Evolutionary conservation across 352 stramenopile genomes (phyloP), one percentile per base, ranked within the genome.

Genomic region (Blastocystis sp.): DNA sequence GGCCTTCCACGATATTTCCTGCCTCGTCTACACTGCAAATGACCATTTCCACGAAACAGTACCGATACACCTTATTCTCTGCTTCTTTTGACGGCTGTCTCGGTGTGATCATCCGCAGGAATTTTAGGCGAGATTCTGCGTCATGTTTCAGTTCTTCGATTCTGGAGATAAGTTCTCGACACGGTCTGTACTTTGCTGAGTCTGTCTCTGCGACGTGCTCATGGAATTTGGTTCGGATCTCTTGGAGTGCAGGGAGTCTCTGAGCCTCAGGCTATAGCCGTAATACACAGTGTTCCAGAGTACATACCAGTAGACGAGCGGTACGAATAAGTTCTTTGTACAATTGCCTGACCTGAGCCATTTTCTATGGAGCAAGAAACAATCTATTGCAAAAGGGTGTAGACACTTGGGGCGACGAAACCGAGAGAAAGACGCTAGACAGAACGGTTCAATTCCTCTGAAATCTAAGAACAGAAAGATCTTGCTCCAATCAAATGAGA

Each of bases 1-100:
- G 78, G 39, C 78, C 78, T 24, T 89, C 78, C n/a, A 89, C 78
- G 11, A 89, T 24, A 39, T 89, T 62, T 64, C 78, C 78, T 34
- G 75, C 76, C 30, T 89, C 78, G 13, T 89, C 70, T 6, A 89
- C 78, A 55, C 73, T 85, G 47, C 47, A n/a, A 26, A 13, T 69
- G 0, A 39, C 3, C 11, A 26, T 4, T 4, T 26, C 2, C 0
- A 24, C 50, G 2, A 26, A 43, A 3, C 9, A 0, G 9, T 43
- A 85, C 63, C 63, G 47, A 89, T 89, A 89, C n/a, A 79, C 66
- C 24, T 76, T 89, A 47, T 79, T 89, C 41, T 89, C 78, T 0
- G 78, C 66, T 45, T 50, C 55, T n/a, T 62, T 53, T 2, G 56
- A 78, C 18, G 37, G 16, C 8, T 41, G 41, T 24, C 78, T 43